A percentile compares a stretch with the other conserved stretches of the same genome.
phyloP scores from a whole-genome alignment of 768 basidiomycete species.

The Trametes punicea region DNA sequence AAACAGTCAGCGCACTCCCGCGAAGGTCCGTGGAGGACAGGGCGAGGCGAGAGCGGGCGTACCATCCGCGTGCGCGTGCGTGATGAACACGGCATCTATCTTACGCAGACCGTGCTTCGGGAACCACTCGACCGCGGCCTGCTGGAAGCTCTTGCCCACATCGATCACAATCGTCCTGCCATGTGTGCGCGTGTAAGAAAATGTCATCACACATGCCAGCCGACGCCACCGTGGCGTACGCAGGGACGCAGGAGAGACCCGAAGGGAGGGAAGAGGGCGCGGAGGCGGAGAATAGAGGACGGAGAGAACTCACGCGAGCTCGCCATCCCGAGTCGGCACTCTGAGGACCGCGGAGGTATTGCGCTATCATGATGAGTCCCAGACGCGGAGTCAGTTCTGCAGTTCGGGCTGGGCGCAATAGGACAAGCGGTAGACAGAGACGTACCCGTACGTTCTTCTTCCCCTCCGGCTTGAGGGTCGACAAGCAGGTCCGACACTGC shows the following conservation, averaged over 20 bases:
- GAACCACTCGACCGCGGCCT: slow-evolving; percentile 51
- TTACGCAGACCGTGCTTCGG: slow-evolving; percentile 71
- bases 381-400: not conserved
- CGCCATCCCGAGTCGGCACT: slow-evolving; percentile 38
- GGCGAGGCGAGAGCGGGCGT: slow-evolving; percentile 12
- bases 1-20: not conserved
- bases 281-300: not conserved
- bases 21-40: not conserved
- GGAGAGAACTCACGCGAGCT: slow-evolving; percentile 45
- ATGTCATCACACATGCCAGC: not conserved
- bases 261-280: not conserved
- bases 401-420: not conserved
- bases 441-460: slow-evolving; percentile 70
- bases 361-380: slow-evolving; percentile 32
- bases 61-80: slow-evolving; percentile 87
- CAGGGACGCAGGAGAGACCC: not conserved
- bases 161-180: slow-evolving; percentile 76
- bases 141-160: slow-evolving; percentile 81
- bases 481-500: slow-evolving; percentile 63
- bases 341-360: slow-evolving; percentile 77
- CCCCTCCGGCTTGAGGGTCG: slow-evolving; percentile 64
- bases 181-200: not conserved
- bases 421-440: not conserved
- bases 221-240: not conserved
- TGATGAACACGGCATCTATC: slow-evolving; percentile 76